Base-by-base conservation (phyloP, 163 green algal genomes). In the Prototheca stagnorum region DNA sequence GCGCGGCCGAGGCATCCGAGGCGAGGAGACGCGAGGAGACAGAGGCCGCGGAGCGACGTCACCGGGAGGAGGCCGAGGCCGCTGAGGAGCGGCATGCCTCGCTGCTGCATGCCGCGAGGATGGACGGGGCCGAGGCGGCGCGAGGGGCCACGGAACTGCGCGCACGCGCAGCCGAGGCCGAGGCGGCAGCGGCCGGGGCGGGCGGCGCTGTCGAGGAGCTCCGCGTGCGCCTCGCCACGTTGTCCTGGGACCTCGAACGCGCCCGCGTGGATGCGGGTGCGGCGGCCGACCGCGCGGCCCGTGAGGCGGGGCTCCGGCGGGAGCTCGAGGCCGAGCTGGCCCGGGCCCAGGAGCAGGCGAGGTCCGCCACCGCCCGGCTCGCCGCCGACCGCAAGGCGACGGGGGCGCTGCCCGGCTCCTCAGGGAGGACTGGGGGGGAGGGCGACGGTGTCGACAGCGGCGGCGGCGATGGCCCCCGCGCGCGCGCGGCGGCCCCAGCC, bases 271-370 rank as follows among this genome's bases (percentile, higher is more conserved):
- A 28, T 9, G 40, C 16, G 17, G 40, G 7, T 21, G 21, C 21
- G 21, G 11, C 11, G 40, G 22, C 22, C 40, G 40, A 28, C 11
- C 22, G 14, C 11, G 11, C 7, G 21, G 20, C 40, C 21, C 40
- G 40, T 15, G 40, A 29, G 9, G 40, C 19, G 40, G 40, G 12
- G 40, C 17, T 28, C 22, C 40, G 12, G 40, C 19, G 5, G 4
- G 21, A 23, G 22, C 5, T 8, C 19, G 11, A 28, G 22, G 22
- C 22, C 22, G 22, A 27, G 20, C 40, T 11, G 17, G 47, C 56
- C 35, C 12, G 56, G n/a, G 47, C 56, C 31, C 24, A 52, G 40
- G 47, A 62, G 47, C 39, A 42, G 4, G 16, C 5, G 14, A 26
- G 49, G 46, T 48, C 49, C 5, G 35, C 27, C 2, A 34, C 47